Evolutionary conservation across 208 protist genomes (phyloP).

Genomic region (Trypanosoma caninum): DNA sequence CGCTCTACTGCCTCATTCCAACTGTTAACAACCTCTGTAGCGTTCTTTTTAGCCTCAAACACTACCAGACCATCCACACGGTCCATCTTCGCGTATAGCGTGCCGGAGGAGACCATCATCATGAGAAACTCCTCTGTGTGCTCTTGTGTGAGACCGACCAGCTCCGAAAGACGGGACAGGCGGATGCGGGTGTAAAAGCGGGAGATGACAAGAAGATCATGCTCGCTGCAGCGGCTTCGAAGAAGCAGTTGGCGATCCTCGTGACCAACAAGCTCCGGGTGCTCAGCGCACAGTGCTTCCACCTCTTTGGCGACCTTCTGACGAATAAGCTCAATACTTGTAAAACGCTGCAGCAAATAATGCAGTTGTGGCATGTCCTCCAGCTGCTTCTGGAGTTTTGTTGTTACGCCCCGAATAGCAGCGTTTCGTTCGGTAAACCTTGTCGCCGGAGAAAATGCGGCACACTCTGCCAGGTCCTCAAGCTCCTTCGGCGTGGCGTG

Average conservation of each 20-base stretch:
- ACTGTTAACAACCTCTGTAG: conserved; percentile 82
- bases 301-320: conserved; percentile 55
- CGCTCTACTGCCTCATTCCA: conserved; percentile 88
- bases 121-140: conserved; percentile 93
- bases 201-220: conserved; percentile 94
- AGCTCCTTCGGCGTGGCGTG: conserved; percentile 76
- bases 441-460: conserved; percentile 65
- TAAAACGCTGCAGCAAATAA: conserved; percentile 75
- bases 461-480: conserved; percentile 76
- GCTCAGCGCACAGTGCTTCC: conserved; percentile 59
- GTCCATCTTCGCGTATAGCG: conserved; percentile 94
- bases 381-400: conserved; percentile 56
- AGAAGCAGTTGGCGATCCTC: conserved; percentile 71
- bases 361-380: conserved; percentile 72
- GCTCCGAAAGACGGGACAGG: conserved; percentile 81
- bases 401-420: conserved; percentile 45
- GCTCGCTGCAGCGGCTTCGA: conserved; percentile 92
- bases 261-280: conserved; percentile 60
- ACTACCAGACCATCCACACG: conserved; percentile 89
- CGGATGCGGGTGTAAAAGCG: conserved; percentile 94
- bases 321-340: conserved; percentile 83
- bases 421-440: conserved; percentile 49
- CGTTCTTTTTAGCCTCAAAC: conserved; percentile 88
- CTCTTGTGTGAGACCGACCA: conserved; percentile 86
- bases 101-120: conserved; percentile 87